Base-by-base conservation (phyloP, 768 basidiomycete species). In the Fistulinella prunicolor region DNA sequence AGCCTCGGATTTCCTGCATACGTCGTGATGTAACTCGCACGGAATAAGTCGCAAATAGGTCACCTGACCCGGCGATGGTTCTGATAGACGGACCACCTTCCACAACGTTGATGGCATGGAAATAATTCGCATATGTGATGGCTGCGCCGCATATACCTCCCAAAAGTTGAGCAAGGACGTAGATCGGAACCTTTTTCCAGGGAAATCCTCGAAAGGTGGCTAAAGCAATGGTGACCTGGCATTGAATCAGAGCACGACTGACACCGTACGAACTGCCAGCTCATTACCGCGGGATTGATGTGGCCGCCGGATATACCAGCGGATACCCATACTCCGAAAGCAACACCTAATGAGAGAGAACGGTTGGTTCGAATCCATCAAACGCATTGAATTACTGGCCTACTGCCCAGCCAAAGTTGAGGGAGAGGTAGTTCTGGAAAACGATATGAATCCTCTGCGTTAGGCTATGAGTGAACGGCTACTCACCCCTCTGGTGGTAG, bases 171-270 rank as follows among this genome's bases (percentile, higher is more conserved):
- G 80, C 75, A 35, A 79, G 58, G 38, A 83, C 75, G 63, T 80
- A 86, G 20, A 67, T 73, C 1, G 87, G 86, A 1, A 88, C 87
- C 67, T 90, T 89, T 55, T 73, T 74, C 82, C 82, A 84, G 0
- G 87, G 85, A 65, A 89, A 88, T 21, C 77, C 79, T 52, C 86
- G 78, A 65, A 81, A 85, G 1, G 77, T 67, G 10, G 83, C 83
- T 21, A 86, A 62, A 13, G 79, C 73, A 35, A 89, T 60, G 5
- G 88, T 89, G 24, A 88, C 70, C 80, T 82, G 26, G 20, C 40
- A 32, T 8, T 12, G 24, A 26, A 42, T 35, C 24, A 41, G 39
- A 38, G 26, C 5, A 10, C 13, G 38, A 38, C 44, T n/a, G 16
- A 29, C 24, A 24, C 3, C 20, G 20, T 10, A 23, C 8, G 14